phyloP scores from a whole-genome alignment of 2,329 filamentous ascomycete species.

The Colletotrichum melonis region DNA sequence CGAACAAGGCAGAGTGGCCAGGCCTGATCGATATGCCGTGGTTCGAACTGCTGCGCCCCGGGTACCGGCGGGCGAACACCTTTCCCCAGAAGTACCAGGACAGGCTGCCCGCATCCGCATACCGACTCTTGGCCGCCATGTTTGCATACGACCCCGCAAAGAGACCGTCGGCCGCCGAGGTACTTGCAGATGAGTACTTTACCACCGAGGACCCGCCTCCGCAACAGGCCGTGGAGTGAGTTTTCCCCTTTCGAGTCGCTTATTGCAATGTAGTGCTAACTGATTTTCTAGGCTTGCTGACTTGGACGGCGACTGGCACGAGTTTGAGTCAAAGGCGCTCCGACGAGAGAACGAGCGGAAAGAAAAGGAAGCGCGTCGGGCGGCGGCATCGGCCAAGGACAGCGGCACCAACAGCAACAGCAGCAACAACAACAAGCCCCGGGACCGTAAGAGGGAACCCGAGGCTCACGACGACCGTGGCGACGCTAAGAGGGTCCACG shows the following conservation, averaged over 20 bases:
- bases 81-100: slow-evolving; percentile 89
- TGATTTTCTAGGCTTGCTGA: slow-evolving; percentile 70
- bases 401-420: too few relatives aligned
- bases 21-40: slow-evolving; percentile 93
- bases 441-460: slow-evolving; percentile 54
- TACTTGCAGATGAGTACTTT: slow-evolving; percentile 91
- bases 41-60: slow-evolving; percentile 91
- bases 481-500: slow-evolving; percentile 44
- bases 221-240: slow-evolving; percentile 84
- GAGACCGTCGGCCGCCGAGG: slow-evolving; percentile 84
- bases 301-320: slow-evolving; percentile 96
- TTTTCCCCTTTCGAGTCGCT: slow-evolving; percentile 39
- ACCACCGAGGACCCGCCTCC: slow-evolving; percentile 81
- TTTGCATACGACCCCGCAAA: slow-evolving; percentile 89
- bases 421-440: slow-evolving; percentile 31
- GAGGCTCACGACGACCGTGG: slow-evolving; percentile 45
- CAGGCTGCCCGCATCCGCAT: slow-evolving; percentile 80
- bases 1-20: slow-evolving; percentile 87
- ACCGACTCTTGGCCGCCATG: slow-evolving; percentile 85
- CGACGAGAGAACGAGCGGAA: slow-evolving; percentile 86
- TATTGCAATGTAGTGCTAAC: slow-evolving; percentile 43
- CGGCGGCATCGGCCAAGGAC: slow-evolving; percentile 50
- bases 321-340: slow-evolving; percentile 96
- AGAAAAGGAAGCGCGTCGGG: slow-evolving; percentile 63
- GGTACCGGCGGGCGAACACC: slow-evolving; percentile 75